These are phyloP conservation scores for Cyberlindnera nakhonratchasimensis DNA, from an alignment of 805 yeast genomes.

Conservation along the genomic window DNA sequence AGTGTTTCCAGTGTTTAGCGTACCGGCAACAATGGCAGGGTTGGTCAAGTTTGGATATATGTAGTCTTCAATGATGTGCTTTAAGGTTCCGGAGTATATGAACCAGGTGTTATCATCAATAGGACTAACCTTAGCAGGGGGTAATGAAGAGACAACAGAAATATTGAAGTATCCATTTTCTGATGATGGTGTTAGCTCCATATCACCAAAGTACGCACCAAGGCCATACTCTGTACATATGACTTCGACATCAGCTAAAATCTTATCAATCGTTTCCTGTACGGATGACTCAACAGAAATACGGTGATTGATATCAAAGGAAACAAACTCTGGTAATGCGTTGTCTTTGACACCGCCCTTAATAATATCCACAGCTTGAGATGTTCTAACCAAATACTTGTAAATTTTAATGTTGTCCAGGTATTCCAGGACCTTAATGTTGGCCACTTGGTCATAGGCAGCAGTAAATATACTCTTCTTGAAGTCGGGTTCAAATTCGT, in stretches of 20 bases:
- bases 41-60: slow-evolving; percentile 35
- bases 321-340: slow-evolving; percentile 60
- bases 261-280: slow-evolving; percentile 30
- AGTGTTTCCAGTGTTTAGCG: slow-evolving; percentile 65
- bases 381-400: slow-evolving; percentile 35
- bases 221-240: slow-evolving; percentile 44
- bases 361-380: slow-evolving; percentile 53
- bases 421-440: slow-evolving; percentile 33
- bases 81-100: slow-evolving; percentile 56
- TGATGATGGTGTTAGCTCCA: slow-evolving; percentile 16
- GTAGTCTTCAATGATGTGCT: slow-evolving; percentile 57
- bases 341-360: slow-evolving; percentile 65
- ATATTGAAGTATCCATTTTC: slow-evolving; percentile 42
- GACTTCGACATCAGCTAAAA: slow-evolving; percentile 31
- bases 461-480: slow-evolving; percentile 35
- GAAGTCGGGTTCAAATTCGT: slow-evolving; percentile 16
- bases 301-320: slow-evolving; percentile 53
- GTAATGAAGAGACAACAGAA: slow-evolving; percentile 28
- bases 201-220: slow-evolving; percentile 14
- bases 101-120: slow-evolving; percentile 46
- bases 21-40: slow-evolving; percentile 49
- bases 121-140: slow-evolving; percentile 56
- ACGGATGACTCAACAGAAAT: slow-evolving; percentile 46
- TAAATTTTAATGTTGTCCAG: slow-evolving; percentile 27
- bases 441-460: slow-evolving; percentile 34